phyloP scores from a whole-genome alignment of 805 yeast species.

The Lipomyces starkeyi region DNA sequence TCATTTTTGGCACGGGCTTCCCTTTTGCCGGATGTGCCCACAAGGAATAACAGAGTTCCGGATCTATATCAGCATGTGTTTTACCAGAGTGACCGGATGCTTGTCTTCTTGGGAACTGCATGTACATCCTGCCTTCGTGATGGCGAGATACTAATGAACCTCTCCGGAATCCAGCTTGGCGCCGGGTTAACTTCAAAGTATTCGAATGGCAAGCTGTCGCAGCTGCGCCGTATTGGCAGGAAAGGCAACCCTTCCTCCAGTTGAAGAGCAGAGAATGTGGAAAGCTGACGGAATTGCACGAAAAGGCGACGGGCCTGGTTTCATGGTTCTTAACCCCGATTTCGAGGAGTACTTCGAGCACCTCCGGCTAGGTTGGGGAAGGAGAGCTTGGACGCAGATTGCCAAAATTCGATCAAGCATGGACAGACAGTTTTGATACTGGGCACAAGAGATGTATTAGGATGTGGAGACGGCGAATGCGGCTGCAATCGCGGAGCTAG shows the following conservation, averaged over 20 bases:
- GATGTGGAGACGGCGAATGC: slow-evolving; percentile 5
- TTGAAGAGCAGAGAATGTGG: slow-evolving; percentile 4
- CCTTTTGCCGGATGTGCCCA: slow-evolving; percentile 1
- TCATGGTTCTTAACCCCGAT: slow-evolving; percentile 4
- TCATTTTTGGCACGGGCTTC: slow-evolving; percentile 1
- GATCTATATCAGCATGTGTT: slow-evolving; percentile 4
- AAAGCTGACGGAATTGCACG: not conserved
- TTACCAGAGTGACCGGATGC: not conserved
- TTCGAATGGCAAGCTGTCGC: slow-evolving; percentile 2
- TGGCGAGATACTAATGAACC: not conserved
- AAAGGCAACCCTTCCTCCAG: slow-evolving; percentile 1
- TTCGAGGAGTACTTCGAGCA: slow-evolving; percentile 1
- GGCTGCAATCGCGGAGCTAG: slow-evolving; percentile 1
- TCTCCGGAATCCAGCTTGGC: not conserved
- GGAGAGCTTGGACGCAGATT: not conserved
- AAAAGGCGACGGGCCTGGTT: slow-evolving; percentile 3
- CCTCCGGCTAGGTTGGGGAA: not conserved
- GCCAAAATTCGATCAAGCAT: slow-evolving; percentile 1
- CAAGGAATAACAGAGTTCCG: slow-evolving; percentile 4
- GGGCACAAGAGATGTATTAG: slow-evolving; percentile 1
- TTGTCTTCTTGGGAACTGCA: slow-evolving; percentile 2
- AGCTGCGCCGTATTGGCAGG: slow-evolving; percentile 2
- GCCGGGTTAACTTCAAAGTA: slow-evolving; percentile 2
- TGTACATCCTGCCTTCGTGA: not conserved
- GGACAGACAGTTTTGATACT: not conserved